These are phyloP conservation scores for Micromonas commoda DNA, from an alignment of 139 green algal genomes.

Conservation along the genomic window DNA sequence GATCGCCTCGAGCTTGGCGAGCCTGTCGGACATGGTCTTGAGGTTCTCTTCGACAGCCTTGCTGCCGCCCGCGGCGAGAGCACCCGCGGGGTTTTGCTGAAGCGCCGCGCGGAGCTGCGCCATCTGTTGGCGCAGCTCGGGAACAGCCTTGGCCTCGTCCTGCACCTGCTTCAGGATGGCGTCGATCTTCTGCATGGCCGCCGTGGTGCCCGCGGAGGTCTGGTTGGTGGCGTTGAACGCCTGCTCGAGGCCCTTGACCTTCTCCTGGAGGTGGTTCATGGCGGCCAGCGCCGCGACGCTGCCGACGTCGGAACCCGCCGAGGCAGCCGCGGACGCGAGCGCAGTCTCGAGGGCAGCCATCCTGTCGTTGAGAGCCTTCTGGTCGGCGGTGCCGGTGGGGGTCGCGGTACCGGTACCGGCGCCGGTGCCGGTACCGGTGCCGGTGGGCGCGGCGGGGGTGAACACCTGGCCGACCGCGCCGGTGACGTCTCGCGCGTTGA, in stretches of 20 bases:
- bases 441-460: not conserved
- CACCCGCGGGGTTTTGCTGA: not conserved
- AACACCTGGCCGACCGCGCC: not conserved
- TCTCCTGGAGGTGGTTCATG: not conserved
- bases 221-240: not conserved
- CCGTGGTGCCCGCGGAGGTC: no score
- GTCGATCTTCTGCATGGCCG: not conserved
- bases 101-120: not conserved
- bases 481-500: not conserved
- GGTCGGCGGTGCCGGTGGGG: not conserved
- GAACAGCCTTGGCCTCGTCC: not conserved
- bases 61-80: no score
- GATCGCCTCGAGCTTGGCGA: not conserved
- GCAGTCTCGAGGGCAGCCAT: not conserved
- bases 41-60: not conserved
- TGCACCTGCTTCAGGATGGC: not conserved
- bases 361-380: not conserved
- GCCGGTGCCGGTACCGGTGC: no score
- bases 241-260: not conserved
- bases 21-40: not conserved
- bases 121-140: not conserved
- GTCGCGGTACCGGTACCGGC: no score
- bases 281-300: not conserved
- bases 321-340: not conserved
- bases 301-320: not conserved